Evolutionary conservation across 192 early-diverging fungal genomes (phyloP), one percentile per base, ranked within the genome.

Genomic region (Linnemannia schmuckeri): DNA sequence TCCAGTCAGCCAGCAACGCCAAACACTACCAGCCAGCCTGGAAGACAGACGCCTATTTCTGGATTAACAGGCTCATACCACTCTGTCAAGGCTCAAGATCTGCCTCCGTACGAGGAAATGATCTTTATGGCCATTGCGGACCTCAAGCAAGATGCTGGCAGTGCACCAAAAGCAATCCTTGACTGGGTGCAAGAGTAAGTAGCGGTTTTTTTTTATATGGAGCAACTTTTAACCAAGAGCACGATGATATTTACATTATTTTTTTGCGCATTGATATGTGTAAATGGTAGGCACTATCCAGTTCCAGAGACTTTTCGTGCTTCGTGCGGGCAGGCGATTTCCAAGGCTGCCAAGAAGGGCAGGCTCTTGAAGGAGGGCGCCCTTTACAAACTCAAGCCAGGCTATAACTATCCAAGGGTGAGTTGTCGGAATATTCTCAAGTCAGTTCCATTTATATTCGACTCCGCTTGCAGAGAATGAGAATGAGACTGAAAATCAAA

Each of bases 41-140:
- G 69, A 44, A 74, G 80, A 18, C 79, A 75, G 47, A 75, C 79
- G 3, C 61, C 72, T 52, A 74, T 47, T 40, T 72, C 79, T 35
- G 80, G 80, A 6, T 41, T 72, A 13, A 55, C 73, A 30, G 66
- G 72, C 27, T 22, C 77, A 12, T 76, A 79, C 38, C 57, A 83
- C 42, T 78, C 79, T 17, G 71, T 75, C 33, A 87, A 87, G 42
- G 79, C 75, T 18, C 79, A 77, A 42, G 89, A 90, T 52, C 46
- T 91, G 52, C 90, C 90, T 17, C 88, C 89, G 17, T 91, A 91
- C 42, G 90, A 91, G 61, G 90, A 91, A 66, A 91, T 91, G 90
- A 91, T 91, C 37, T 89, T 88, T n/a, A 88, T 82, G 81, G 90
- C 90, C 17, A 80, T 90, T 27, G 78, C 76, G 1, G 80, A 88